Evolutionary conservation across 306 rosid species (phyloP), one percentile per base, ranked within the genome.

Genomic region (Cicer chorassanicum): DNA sequence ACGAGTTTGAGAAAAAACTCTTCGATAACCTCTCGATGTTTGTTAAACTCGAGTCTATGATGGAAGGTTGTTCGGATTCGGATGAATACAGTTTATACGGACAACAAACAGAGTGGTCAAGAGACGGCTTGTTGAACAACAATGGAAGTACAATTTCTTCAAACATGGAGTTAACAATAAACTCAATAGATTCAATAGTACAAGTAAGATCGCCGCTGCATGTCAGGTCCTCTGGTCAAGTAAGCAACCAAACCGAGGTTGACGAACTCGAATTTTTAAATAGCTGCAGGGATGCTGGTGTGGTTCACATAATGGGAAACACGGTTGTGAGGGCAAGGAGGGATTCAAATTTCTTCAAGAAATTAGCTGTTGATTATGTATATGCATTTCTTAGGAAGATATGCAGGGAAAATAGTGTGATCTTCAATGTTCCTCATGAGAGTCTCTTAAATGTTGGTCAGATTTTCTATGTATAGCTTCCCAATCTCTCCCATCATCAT

Each of bases 361-460:
- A 71, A 87, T 78, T 92, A 80, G 93, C 94, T 44, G 85, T 94
- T 12, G 96, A 94, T 86, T 94, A 90, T 68, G 16, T 92, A 16
- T 90, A 91, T 84, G 94, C 97, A 16, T 90, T 94, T 76, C 97
- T 95, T 64, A 87, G 96, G 89, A 92, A 92, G 86, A 68, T 95
- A 9, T 95, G 99, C 91, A 87, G 99, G 86, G 97, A 90, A 80
- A 74, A 90, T 34, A 95, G 98, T 88, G 95, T 81, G 57, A 95
- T 95, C 81, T 95, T 95, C 92, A 92, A 92, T 86, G 81, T 95
- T 51, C 99, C 99, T 75, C 99, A 95, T 81, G 99, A 92, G 93
- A 89, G 93, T 80, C 88, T 95, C 36, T 81, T 95, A 78, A 92
- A 95, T 74, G 99, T 95, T 72, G 99, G 99, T 7, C 99, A 90